A percentile compares a stretch with the other conserved stretches of the same genome.
Conservation (phyloP, 2,329 filamentous ascomycete genomes). For the Bertia moriformis region DNA sequence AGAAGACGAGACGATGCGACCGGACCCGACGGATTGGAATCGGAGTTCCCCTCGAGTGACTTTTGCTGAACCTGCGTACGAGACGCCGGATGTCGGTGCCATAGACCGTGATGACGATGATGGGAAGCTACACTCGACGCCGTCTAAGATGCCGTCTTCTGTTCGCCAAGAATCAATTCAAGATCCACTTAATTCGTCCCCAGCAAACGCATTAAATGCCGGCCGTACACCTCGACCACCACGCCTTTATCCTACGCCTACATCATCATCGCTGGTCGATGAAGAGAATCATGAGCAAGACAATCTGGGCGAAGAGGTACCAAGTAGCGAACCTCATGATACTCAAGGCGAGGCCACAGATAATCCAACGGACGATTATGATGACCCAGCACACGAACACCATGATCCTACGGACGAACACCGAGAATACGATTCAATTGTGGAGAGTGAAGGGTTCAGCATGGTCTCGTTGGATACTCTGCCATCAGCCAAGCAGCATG, state of each 20-base stretch:
- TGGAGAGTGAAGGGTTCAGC: conserved; percentile 34
- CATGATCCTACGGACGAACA: conserved; percentile 21
- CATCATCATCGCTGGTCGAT: conserved; percentile 18
- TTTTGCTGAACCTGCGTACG: conserved; percentile 5
- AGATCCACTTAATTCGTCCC: no score
- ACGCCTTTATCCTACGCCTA: conserved; percentile 20
- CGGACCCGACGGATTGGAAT: background rate
- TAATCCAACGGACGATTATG: background rate
- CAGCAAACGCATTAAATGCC: conserved; percentile 15
- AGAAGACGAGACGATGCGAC: background rate
- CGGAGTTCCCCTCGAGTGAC: background rate
- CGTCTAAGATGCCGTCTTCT: conserved; percentile 17
- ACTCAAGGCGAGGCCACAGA: conserved; percentile 1
- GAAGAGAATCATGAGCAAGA: conserved; percentile 11
- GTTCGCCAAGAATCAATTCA: conserved; percentile 5
- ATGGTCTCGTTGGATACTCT: conserved; percentile 32
- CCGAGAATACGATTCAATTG: conserved; percentile 28
- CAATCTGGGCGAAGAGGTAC: background rate
- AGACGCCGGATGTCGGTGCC: conserved; percentile 13
- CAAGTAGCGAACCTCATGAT: conserved; percentile 4
- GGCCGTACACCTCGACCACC: conserved; percentile 14
- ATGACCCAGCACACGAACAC: no score
- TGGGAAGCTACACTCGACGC: conserved; percentile 10
- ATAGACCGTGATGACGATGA: conserved; percentile 12
- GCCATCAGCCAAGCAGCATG: conserved; percentile 23